phyloP scores from a whole-genome alignment of 345 rosid species.

The Fremontodendron californicum region DNA sequence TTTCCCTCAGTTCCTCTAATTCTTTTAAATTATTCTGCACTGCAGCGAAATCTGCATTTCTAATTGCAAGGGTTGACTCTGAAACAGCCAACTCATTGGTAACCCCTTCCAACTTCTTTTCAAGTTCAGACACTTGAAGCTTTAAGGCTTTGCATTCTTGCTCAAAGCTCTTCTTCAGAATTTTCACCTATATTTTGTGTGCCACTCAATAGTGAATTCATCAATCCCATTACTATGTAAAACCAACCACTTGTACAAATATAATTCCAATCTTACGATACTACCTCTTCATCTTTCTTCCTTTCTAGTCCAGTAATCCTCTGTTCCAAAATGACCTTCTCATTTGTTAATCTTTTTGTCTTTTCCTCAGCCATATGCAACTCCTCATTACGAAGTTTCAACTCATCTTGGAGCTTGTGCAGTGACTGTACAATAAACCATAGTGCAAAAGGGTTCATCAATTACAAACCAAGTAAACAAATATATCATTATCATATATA shows the following conservation, averaged over 20 bases:
- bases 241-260: neutral
- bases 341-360: slow-evolving; percentile 44
- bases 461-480: neutral
- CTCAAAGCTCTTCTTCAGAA: slow-evolving; percentile 51
- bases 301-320: slow-evolving; percentile 56
- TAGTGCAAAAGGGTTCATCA: slow-evolving; percentile 17
- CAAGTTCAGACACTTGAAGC: slow-evolving; percentile 59
- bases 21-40: slow-evolving; percentile 73
- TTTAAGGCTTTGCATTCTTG: slow-evolving; percentile 61
- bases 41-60: slow-evolving; percentile 48
- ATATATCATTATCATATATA: neutral
- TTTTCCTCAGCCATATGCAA: slow-evolving; percentile 51
- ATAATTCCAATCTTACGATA: slow-evolving; percentile 1
- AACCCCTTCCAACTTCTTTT: slow-evolving; percentile 53
- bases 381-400: slow-evolving; percentile 55
- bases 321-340: slow-evolving; percentile 57
- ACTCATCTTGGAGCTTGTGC: slow-evolving; percentile 59
- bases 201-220: slow-evolving; percentile 43
- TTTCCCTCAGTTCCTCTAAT: slow-evolving; percentile 83
- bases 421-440: slow-evolving; percentile 36
- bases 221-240: slow-evolving; percentile 4
- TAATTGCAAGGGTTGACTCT: slow-evolving; percentile 49
- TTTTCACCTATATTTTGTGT: slow-evolving; percentile 43
- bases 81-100: slow-evolving; percentile 47
- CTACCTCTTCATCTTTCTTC: slow-evolving; percentile 73